A percentile compares a stretch with the other conserved stretches of the same genome.
These are phyloP conservation scores for Perilla frutescens DNA, from an alignment of 257 asterid species.

Conservation along the genomic window DNA sequence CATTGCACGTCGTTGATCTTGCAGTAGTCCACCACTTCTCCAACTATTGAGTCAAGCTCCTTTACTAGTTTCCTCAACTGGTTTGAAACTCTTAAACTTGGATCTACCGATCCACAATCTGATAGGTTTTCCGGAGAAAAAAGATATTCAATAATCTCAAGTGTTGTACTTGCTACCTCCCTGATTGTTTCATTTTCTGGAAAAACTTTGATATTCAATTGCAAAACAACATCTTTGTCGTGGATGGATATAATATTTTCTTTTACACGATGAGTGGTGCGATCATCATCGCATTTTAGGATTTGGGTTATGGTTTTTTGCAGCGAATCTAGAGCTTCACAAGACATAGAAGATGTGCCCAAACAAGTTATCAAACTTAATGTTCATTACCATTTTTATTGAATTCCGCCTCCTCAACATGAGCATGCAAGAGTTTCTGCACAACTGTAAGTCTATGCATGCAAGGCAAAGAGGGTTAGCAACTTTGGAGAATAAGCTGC, in stretches of 20 bases:
- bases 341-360: conserved; percentile 8
- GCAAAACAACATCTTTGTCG: neutral
- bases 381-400: too few relatives aligned
- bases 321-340: conserved; percentile 18
- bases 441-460: too few relatives aligned
- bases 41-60: neutral
- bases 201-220: neutral
- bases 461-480: too few relatives aligned
- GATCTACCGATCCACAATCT: neutral
- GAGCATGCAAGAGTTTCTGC: too few relatives aligned
- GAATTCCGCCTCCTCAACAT: too few relatives aligned
- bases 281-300: neutral
- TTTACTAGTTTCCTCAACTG: neutral
- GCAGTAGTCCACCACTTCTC: too few relatives aligned
- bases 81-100: neutral
- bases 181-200: conserved; percentile 1
- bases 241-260: neutral
- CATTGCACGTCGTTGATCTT: too few relatives aligned
- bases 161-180: conserved; percentile 14
- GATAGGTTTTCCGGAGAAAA: neutral
- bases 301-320: neutral
- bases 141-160: conserved; percentile 3
- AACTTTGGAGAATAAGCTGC: too few relatives aligned
- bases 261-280: neutral
- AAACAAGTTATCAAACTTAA: neutral